Base-by-base conservation (phyloP, 2,329 filamentous ascomycete species). In the Scedosporium boydii region DNA sequence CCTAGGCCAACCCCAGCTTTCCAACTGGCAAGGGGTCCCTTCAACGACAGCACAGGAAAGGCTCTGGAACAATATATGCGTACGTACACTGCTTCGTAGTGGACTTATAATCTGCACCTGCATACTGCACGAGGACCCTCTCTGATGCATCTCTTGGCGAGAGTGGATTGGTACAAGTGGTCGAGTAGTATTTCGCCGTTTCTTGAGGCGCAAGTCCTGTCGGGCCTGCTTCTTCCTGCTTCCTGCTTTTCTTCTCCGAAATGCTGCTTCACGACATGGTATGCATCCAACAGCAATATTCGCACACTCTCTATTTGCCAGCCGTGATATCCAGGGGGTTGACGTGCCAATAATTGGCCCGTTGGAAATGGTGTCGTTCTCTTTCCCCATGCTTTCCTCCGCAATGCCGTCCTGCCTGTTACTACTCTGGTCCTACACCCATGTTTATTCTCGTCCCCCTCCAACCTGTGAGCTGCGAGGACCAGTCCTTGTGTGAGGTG, bases 121-220 rank as follows among this genome's bases (percentile, higher is more conserved):
- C 58, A 59, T 59, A 26, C 58, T 59, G 58, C 58, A 46, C 6
- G 16, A 48, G 41, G 38, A 59, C 41, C 38, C 58, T 46, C 23
- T 38, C 21, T 14, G n/a, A 21, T 38, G 26, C 55, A 58, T 38
- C 14, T 12, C 44, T 21, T 48, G 44, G 44, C 44, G n/a, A 12
- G 18, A 42, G 29, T 38, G 29, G 26, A 59, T 26, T 46, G 41
- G 41, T 26, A 59, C 58, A 59, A 26, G 38, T 59, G 41, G 58
- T 10, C 58, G 58, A 59, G 58, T 59, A 46, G 58, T 26, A 48
- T 29, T 14, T 29, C 41, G 21, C n/a, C 21, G 14, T 38, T 23
- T 46, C 38, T 10, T 29, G n/a, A 16, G 21, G 38, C 41, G 23
- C 21, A 29, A 58, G 55, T 29, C 57, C 57, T 21, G 57, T 38